phyloP scores from a whole-genome alignment of 768 basidiomycete genomes.

The Naematelia aurantialba region DNA sequence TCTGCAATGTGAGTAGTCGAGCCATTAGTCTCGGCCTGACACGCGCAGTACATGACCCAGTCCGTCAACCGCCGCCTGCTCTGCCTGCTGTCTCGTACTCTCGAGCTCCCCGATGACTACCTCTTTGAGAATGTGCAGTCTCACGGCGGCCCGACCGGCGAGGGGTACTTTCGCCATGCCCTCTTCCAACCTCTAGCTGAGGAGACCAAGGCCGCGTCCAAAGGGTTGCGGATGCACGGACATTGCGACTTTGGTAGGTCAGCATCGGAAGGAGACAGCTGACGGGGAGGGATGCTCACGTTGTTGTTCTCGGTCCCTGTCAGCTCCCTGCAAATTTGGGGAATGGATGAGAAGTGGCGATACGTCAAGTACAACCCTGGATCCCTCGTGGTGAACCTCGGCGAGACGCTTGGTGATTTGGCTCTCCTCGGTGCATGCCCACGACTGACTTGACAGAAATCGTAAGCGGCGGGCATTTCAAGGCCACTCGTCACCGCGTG shows the following conservation, averaged over 20 bases:
- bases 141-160: conserved; percentile 13
- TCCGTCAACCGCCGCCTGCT: conserved; percentile 9
- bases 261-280: background rate
- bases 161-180: conserved; percentile 10
- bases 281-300: conserved; percentile 17
- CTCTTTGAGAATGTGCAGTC: conserved; percentile 16
- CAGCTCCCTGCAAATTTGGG: conserved; percentile 29
- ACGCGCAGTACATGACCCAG: background rate
- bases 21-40: no score
- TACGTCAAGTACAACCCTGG: conserved; percentile 27
- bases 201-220: conserved; percentile 6
- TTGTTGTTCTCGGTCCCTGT: conserved; percentile 39
- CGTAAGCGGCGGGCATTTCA: conserved; percentile 27
- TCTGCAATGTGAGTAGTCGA: background rate
- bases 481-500: conserved; percentile 23
- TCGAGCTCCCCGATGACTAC: conserved; percentile 18
- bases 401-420: conserved; percentile 26
- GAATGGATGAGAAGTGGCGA: conserved; percentile 21
- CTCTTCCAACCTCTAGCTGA: conserved; percentile 11
- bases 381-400: conserved; percentile 28
- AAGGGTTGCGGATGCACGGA: conserved; percentile 26
- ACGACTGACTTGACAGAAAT: no score
- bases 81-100: conserved; percentile 15
- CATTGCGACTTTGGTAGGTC: conserved; percentile 26
- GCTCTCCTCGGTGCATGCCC: no score